Base-by-base conservation (phyloP, 768 basidiomycete species). In the Asterophora parasitica region DNA sequence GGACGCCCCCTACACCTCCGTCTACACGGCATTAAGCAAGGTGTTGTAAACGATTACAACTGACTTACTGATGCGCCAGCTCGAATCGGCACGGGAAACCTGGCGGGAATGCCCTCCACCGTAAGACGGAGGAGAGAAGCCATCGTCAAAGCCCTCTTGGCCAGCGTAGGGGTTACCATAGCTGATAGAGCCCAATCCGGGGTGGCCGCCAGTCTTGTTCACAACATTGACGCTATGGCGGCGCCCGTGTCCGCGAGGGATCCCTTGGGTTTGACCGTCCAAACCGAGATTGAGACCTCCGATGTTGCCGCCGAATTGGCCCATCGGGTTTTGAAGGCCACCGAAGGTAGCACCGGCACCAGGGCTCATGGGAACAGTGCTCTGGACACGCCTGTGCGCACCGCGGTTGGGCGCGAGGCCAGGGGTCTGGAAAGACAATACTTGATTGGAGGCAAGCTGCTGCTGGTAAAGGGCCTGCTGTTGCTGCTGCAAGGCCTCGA, bases 201-300 rank as follows among this genome's bases (percentile, higher is more conserved):
- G 66, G 57, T 82, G 82, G 42, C 72, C 68, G 38, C 62, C 64
- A 12, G 79, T 60, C 64, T 92, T 92, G 65, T 88, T 90, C 51
- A 92, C 81, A 28, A 94, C 90, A 58, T 93, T 94, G 53, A 94
- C 92, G 54, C 90, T 92, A 65, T 93, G 90, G 48, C 92, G 75
- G 37, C 92, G 78, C 32, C 89, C 92, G 62, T 95, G 92, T 19
- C 88, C 88, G 50, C 88, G 82, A 41, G 88, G 86, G 39, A 88
- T 67, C 35, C 79, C 79, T 56, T 79, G 73, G 33, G 77, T 64
- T 57, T 85, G 84, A 10, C 77, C 77, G 58, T 88, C 87, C 32
- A 85, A 68, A 30, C 77, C 81, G 33, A 86, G 54, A 40, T 65
- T 68, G n/a, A 83, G 63, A 46, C 69, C 76, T 44, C 64, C 66